Evolutionary conservation across 805 yeast species (phyloP).

Genomic region (Starmera pachycereana): DNA sequence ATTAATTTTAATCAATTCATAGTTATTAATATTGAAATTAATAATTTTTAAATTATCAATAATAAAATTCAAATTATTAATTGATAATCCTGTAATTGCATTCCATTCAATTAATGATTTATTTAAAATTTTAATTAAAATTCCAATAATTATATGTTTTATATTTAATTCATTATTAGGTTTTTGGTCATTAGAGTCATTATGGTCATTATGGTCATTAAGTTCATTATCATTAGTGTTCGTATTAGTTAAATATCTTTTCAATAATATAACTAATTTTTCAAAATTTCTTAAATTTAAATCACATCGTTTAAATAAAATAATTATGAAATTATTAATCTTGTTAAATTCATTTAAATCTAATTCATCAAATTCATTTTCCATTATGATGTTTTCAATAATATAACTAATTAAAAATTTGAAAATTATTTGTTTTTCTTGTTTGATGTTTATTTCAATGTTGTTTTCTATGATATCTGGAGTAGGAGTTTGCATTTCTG

Average conservation of each 20-base stretch:
- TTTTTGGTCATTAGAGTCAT: background rate
- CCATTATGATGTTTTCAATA: no score
- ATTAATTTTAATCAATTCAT: slow-evolving; percentile 1
- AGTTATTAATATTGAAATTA: background rate
- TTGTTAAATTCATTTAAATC: background rate
- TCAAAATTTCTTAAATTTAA: background rate
- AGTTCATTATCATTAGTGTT: no score
- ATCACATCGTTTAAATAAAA: background rate
- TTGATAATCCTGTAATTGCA: background rate
- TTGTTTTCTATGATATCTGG: no score
- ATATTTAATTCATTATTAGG: background rate
- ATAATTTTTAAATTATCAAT: background rate
- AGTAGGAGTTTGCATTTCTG: no score
- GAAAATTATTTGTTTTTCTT: no score
- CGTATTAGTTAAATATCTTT: background rate
- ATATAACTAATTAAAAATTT: no score
- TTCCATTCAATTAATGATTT: background rate
- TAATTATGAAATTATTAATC: background rate
- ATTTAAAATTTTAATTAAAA: background rate
- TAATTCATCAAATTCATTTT: background rate
- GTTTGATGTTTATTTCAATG: no score
- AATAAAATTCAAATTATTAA: background rate
- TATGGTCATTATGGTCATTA: background rate
- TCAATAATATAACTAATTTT: slow-evolving; percentile 2
- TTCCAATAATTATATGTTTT: background rate